phyloP scores from a whole-genome alignment of 2,329 filamentous ascomycete genomes.

The Trichophyton schoenleinii region DNA sequence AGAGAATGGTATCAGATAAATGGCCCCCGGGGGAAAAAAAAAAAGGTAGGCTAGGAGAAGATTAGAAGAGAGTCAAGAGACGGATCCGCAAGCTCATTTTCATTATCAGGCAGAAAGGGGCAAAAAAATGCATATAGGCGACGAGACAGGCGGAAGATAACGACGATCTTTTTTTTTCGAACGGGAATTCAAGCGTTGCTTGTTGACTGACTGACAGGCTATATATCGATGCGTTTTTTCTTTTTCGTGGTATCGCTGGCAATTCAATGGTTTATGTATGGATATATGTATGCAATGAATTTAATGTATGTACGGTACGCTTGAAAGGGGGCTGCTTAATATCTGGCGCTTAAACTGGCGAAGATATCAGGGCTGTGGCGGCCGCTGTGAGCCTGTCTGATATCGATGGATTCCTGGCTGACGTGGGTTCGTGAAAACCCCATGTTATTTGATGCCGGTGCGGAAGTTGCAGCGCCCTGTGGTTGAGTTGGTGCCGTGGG shows the following conservation, averaged over 20 bases:
- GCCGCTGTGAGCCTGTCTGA: slow-evolving; percentile 35
- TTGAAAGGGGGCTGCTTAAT: slow-evolving; percentile 18
- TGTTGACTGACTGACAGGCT: background rate
- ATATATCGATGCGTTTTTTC: background rate
- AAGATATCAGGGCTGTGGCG: slow-evolving; percentile 41
- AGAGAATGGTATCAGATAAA: background rate
- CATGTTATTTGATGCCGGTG: background rate
- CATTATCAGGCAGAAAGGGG: too few species aligned
- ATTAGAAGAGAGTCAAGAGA: too few species aligned
- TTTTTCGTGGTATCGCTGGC: background rate
- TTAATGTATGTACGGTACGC: background rate
- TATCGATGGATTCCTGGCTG: slow-evolving; percentile 39
- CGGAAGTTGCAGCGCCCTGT: background rate
- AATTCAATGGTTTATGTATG: background rate
- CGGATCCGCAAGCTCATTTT: too few species aligned
- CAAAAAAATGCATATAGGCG: background rate
- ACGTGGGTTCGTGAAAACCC: slow-evolving; percentile 23
- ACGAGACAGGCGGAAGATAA: background rate
- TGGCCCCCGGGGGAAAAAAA: too few species aligned
- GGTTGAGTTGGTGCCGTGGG: background rate
- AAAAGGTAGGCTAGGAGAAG: too few species aligned
- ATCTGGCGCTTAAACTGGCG: slow-evolving; percentile 37
- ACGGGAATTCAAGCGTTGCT: background rate
- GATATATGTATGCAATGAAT: slow-evolving; percentile 2
- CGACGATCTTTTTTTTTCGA: background rate